Base-by-base conservation (phyloP, 2,329 filamentous ascomycete species). In the Cyphellophora attinorum region DNA sequence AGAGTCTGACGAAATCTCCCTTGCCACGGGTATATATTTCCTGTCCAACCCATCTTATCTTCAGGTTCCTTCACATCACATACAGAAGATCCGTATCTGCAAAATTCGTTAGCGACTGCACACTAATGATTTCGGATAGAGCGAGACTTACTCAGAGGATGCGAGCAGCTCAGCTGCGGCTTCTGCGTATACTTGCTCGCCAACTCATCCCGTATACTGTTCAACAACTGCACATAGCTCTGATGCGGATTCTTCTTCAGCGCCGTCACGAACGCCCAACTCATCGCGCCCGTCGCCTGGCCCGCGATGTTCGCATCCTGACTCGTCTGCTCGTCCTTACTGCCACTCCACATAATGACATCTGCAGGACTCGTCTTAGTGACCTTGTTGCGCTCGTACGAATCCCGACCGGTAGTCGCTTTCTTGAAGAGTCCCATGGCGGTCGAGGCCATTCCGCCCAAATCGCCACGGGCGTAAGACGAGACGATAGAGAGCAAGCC, bases 321-420 rank as follows among this genome's bases (percentile, higher is more conserved):
- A 39, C 86, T 93, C 50, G 91, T 98, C 62, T 96, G 91, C 42
- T 80, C 76, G 55, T 98, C 91, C 62, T 94, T 95, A 65, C 85
- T 93, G 38, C 91, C 91, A 41, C 85, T 93, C 82, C 88, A 94
- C 84, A 95, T 93, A 56, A 98, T 76, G 19, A 98, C 91, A 60
- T 98, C 91, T 27, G 91, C 91, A 2, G 88, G 81, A 35, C 82
- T 91, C 11, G 91, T 96, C 65, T 93, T 93, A 27, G 89, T 96
- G 47, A 81, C 74, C 55, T 85, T 70, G 43, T 88, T 84, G 56
- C 77, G 79, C 61, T 93, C 73, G 59, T 86, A 80, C 12, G 80
- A 79, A 21, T 81, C 76, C 47, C 91, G 79, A 47, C 88, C 88
- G 40, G 65, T 74, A 14, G 84, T 81, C 12, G 85, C 86, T 55